These are phyloP conservation scores for Bacidia gigantensis DNA, from an alignment of 495 filamentous ascomycete species.

Conservation along the genomic window DNA sequence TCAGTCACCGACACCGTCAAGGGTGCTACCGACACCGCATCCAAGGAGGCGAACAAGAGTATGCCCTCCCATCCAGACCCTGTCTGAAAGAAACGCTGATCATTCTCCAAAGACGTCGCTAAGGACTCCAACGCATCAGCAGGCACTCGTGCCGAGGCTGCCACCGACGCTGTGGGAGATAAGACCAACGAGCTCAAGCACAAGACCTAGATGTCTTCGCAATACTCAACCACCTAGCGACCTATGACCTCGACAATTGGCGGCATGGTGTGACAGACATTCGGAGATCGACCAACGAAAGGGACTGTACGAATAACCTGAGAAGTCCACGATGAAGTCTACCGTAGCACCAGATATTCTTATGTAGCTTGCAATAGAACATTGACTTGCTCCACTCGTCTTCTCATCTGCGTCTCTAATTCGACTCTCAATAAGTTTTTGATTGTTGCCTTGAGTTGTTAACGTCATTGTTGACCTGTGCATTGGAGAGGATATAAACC, in stretches of 20 bases:
- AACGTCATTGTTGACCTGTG: too few relatives aligned
- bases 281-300: not conserved
- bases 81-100: not conserved
- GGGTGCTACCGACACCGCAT: constrained; percentile 28
- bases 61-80: not conserved
- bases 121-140: constrained; percentile 41
- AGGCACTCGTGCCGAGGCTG: constrained; percentile 37
- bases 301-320: not conserved
- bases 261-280: not conserved
- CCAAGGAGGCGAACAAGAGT: constrained; percentile 54
- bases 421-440: not conserved
- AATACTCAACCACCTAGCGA: not conserved
- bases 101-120: constrained; percentile 27
- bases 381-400: not conserved
- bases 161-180: constrained; percentile 41
- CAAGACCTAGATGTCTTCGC: constrained; percentile 10
- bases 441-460: too few relatives aligned
- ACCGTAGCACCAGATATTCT: not conserved
- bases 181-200: constrained; percentile 41
- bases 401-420: not conserved
- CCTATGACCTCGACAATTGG: not conserved
- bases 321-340: not conserved
- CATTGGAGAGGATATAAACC: too few relatives aligned
- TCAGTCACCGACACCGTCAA: constrained; percentile 45
- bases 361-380: constrained; percentile 1